Evolutionary conservation across 2,329 filamentous ascomycete species (phyloP).

Genomic region (Annulohypoxylon truncatum): DNA sequence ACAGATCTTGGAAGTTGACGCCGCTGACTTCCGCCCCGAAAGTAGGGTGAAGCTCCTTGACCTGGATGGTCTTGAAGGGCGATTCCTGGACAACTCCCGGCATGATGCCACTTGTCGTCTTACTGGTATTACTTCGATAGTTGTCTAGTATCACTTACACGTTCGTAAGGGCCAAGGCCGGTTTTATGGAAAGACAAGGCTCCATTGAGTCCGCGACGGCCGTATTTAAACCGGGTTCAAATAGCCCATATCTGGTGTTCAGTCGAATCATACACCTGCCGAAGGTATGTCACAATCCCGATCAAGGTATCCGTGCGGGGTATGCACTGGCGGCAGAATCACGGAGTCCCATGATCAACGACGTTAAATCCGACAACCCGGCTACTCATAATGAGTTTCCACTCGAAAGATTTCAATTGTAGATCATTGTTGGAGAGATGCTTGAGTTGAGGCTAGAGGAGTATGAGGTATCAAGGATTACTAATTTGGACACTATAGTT

Average conservation of each 20-base stretch:
- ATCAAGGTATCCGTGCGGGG: conserved; percentile 39
- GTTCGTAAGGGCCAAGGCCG: neutral
- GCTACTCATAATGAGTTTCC: conserved; percentile 3
- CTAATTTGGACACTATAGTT: too few relatives aligned
- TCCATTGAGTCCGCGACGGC: neutral
- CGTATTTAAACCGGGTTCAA: conserved; percentile 10
- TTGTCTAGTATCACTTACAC: neutral
- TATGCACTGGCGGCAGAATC: conserved; percentile 36
- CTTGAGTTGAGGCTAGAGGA: conserved; percentile 5
- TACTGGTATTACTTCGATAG: neutral
- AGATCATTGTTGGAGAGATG: conserved; percentile 9
- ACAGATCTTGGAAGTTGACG: conserved; percentile 49
- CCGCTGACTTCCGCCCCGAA: conserved; percentile 50
- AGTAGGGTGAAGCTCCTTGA: conserved; percentile 47
- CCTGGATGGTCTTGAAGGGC: conserved; percentile 44
- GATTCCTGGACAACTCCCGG: conserved; percentile 46
- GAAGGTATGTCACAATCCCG: conserved; percentile 27
- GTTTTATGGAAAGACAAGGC: neutral
- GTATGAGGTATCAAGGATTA: neutral
- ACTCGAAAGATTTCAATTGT: conserved; percentile 7
- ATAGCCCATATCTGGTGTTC: neutral
- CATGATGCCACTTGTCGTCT: conserved; percentile 38
- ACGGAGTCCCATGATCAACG: conserved; percentile 34
- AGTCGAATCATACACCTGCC: conserved; percentile 41
- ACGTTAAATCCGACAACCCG: conserved; percentile 14